Percentiles rank a stretch among this genome's conserved stretches.
These are phyloP conservation scores for Geotrichum europaeum DNA, from an alignment of 1,139 yeast species.

Conservation along the genomic window DNA sequence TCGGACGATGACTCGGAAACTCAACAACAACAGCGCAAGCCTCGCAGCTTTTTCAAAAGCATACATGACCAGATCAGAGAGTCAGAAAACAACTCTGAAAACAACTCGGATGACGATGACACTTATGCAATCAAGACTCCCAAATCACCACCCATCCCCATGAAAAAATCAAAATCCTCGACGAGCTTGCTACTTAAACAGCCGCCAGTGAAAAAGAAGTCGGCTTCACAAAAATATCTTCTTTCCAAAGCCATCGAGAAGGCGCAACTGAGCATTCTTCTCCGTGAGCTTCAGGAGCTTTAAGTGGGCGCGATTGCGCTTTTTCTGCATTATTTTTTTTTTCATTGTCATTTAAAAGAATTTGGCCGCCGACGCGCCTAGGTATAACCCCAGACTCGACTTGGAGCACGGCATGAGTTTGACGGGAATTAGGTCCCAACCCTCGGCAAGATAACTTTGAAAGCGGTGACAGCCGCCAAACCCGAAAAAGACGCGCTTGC, in stretches of 20 bases:
- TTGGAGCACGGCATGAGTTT: conserved; percentile 21
- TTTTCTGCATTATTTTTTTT: neutral
- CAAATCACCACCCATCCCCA: neutral
- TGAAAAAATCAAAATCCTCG: neutral
- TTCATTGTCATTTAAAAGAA: conserved; percentile 5
- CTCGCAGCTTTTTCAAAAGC: conserved; percentile 3
- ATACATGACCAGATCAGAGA: conserved; percentile 8
- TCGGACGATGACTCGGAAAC: neutral
- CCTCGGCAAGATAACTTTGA: conserved; percentile 37
- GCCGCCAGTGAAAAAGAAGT: neutral
- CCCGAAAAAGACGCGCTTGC: conserved; percentile 62
- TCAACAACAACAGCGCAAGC: neutral
- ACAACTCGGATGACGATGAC: neutral
- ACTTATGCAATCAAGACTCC: neutral
- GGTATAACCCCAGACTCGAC: conserved; percentile 18
- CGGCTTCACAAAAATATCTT: neutral
- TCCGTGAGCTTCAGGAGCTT: neutral
- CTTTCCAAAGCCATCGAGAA: neutral
- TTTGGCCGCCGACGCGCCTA: conserved; percentile 19
- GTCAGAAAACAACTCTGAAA: neutral
- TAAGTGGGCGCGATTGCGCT: neutral
- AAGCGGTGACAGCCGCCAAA: conserved; percentile 77
- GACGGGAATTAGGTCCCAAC: conserved; percentile 16
- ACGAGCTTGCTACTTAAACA: neutral
- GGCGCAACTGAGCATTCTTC: neutral